Evolutionary conservation across 2,329 filamentous ascomycete genomes (phyloP), one percentile per base, ranked within the genome.

Genomic region (Fusarium newnesense): DNA sequence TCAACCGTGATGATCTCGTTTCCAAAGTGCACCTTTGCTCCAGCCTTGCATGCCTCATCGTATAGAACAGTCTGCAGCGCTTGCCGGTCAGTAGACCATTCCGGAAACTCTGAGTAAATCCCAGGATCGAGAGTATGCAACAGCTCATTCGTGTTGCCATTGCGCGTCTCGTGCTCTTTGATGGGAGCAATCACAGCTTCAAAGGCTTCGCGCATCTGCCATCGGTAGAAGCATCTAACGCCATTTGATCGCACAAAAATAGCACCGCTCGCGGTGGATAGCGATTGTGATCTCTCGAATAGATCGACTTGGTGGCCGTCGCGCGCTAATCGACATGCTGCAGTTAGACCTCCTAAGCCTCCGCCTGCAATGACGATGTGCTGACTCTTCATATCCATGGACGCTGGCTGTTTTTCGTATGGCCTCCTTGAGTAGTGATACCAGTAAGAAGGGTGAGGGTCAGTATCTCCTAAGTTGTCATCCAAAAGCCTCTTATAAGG

Each of bases 31-130:
- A 66, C 16, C 7, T 32, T 63, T 10, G 59, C 59, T 13, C 64
- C 59, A 2, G 64, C 64, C 2, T 60, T 50, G 9, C 49, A 44
- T 2, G 64, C 59, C 26, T 67, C 64, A 9, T 56, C 28, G 3
- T 43, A 63, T 1, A 67, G 9, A 19, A 63, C 64, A 9, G 43
- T 57, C 8, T 67, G 59, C 8, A 63, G 24, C 0, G 64, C 59
- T 13, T 67, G 43, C 1, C 64, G 64, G 1, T 67, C 64, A 12
- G 64, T 67, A 0, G 64, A 63, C 59, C 50, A 63, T 15, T 67
- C 64, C 9, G 59, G 64, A n/a, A 42, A 63, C 4, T 24, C 5
- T 1, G 59, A 67, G n/a, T 42, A 63, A 4, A 49, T 34, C 1
- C 21, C 26, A 13, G 64, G 59, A 50, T 64, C 4, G 5, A 67